These are phyloP conservation scores for Aspergillus pseudoterreus DNA, from an alignment of 2,329 filamentous ascomycete species.

Conservation along the genomic window DNA sequence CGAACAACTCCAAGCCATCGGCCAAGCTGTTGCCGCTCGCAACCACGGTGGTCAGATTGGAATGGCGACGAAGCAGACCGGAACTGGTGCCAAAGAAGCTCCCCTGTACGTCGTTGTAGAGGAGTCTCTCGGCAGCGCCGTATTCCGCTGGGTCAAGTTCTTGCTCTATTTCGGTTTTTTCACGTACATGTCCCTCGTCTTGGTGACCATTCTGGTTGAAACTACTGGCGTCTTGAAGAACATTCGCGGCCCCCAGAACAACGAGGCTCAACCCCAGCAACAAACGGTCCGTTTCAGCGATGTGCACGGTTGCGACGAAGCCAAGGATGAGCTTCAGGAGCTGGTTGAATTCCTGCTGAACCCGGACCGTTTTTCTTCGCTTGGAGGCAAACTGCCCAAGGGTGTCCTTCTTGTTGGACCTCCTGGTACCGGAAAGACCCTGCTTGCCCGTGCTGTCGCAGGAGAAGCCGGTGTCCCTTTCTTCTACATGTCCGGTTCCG, in stretches of 20 bases:
- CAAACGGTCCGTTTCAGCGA: slow-evolving; percentile 89
- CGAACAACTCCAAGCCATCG: slow-evolving; percentile 71
- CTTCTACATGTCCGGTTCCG: slow-evolving; percentile 99
- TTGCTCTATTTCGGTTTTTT: slow-evolving; percentile 72
- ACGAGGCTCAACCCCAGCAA: slow-evolving; percentile 86
- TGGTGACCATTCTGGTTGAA: slow-evolving; percentile 80
- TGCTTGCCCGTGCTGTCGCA: slow-evolving; percentile 90
- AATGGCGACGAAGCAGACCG: slow-evolving; percentile 44
- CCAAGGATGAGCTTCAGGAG: slow-evolving; percentile 96
- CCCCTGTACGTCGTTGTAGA: slow-evolving; percentile 97
- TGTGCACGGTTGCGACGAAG: slow-evolving; percentile 95
- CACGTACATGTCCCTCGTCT: slow-evolving; percentile 73
- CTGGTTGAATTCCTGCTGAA: slow-evolving; percentile 94
- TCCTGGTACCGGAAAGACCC: slow-evolving; percentile 94
- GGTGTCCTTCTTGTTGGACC: slow-evolving; percentile 93
- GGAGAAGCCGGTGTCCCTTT: slow-evolving; percentile 97
- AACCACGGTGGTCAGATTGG: slow-evolving; percentile 63
- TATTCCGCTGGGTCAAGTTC: slow-evolving; percentile 94
- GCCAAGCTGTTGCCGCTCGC: slow-evolving; percentile 74
- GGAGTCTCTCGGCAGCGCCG: slow-evolving; percentile 71
- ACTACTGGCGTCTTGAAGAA: slow-evolving; percentile 75
- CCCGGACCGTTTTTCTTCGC: slow-evolving; percentile 85
- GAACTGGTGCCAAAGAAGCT: slow-evolving; percentile 70
- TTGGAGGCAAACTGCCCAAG: slow-evolving; percentile 95
- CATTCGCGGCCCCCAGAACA: slow-evolving; percentile 65